Conservation (phyloP, 108 stramenopile species). For the Nitzschia sp. region DNA sequence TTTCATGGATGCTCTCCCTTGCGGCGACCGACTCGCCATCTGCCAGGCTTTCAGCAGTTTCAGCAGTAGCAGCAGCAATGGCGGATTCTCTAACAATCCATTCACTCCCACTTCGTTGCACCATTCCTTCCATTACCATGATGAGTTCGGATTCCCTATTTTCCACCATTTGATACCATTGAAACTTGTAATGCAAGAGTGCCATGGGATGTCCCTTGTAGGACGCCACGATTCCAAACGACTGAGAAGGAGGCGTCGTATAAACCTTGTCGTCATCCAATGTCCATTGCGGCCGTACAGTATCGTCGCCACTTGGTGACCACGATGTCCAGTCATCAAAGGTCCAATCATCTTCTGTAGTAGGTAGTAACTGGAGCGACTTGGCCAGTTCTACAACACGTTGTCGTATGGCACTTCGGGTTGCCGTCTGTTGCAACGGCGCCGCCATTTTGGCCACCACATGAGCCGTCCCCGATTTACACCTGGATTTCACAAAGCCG, state of each 20-base stretch:
- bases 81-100: background rate
- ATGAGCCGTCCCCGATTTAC: background rate
- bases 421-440: conserved; percentile 1
- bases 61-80: background rate
- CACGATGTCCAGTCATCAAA: conserved; percentile 19
- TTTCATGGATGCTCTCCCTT: background rate
- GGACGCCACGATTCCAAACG: conserved; percentile 37
- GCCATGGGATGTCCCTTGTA: conserved; percentile 22
- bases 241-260: conserved; percentile 16
- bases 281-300: conserved; percentile 28
- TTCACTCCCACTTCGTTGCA: conserved; percentile 8
- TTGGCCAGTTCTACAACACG: conserved; percentile 19
- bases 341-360: conserved; percentile 21
- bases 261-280: conserved; percentile 22
- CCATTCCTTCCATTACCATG: conserved; percentile 56
- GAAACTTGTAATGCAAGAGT: conserved; percentile 34
- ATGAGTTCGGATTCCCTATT: conserved; percentile 53
- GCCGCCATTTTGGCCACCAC: conserved; percentile 9
- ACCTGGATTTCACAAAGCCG: conserved; percentile 12
- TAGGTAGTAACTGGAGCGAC: background rate
- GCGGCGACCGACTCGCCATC: background rate
- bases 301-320: background rate
- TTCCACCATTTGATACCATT: conserved; percentile 23
- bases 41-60: too few relatives aligned
- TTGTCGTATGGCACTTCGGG: background rate